Base-by-base conservation (phyloP, 75 land plant genomes). In the Sequoia sempervirens region DNA sequence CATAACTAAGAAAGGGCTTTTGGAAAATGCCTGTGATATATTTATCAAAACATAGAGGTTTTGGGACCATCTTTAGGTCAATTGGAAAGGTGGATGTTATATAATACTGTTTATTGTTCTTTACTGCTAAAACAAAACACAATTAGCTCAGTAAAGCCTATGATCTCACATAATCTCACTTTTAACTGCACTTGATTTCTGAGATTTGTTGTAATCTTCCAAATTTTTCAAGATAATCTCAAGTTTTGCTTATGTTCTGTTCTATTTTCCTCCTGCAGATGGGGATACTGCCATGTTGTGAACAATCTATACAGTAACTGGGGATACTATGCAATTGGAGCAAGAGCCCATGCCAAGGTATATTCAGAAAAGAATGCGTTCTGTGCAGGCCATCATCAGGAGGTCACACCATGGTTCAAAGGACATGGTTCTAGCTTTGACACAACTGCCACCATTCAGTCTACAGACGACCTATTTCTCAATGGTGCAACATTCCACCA, bases 261-360 rank as follows among this genome's bases (percentile, higher is more conserved):
- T 68, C 28, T 28, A n/a, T 68, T n/a, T 40, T 4, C 37, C 37
- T 30, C 3, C 34, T 75, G 41, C 82, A 90, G 91, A 47, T 90
- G 91, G 91, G 91, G 91, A 2, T 86, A 81, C 52, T 88, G 90
- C 80, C 91, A 90, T 45, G 91, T 90, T 8, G 52, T 88, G 40
- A 90, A 90, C 88, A 90, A 90, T 69, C 54, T 86, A 37, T 90
- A 88, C 81, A 84, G 83, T 20, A 86, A 88, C 61, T 90, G 91
- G 91, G 90, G 90, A 30, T 90, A 86, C 82, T 90, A 90, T 43
- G 90, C 90, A 7, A 82, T 90, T 23, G 91, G 91, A 28, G 91
- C 85, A 7, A 37, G 91, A 26, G 87, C 70, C 4, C 76, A 86
- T 56, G 90, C 90, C 1, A 85, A 84, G 66, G 80, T 90, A 4